Base-by-base conservation (phyloP, 2,329 filamentous ascomycete genomes). In the Onygenales sp. region DNA sequence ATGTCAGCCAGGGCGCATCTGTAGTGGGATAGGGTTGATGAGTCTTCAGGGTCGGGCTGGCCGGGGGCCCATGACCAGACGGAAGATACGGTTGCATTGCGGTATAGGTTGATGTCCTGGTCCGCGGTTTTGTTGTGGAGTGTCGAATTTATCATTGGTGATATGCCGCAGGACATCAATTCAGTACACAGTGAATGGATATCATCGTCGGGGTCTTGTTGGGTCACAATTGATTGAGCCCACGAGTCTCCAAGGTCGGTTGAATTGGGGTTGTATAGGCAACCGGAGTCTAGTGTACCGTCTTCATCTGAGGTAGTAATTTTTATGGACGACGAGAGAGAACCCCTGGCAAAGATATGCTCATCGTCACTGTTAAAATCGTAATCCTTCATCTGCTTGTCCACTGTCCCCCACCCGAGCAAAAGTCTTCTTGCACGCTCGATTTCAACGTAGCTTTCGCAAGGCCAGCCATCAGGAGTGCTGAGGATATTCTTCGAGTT, bases 401-500 rank as follows among this genome's bases (percentile, higher is more conserved):
- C 82, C 4, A 85, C 63, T 0, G 63, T 69, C 1, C 82, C 82
- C 62, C 79, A 82, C 39, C 75, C 74, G 7, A 79, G 63, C 2
- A 86, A 61, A 2, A 85, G 59, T 34, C 83, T 72, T 57, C 75
- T 75, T n/a, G 73, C 71, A 46, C 74, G 68, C 2, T 72, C 69
- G 44, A 84, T 73, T 58, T 82, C 79, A 36, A 84, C 65, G 58
- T 76, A 82, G 17, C 75, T 73, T 58, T 81, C 77, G n/a, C 76
- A 78, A 0, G 83, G 83, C 83, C 83, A 86, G 9, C 83, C 83
- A 65, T 83, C 74, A 0, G 71, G 62, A 0, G 82, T 84, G 17
- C 71, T 72, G 37, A 68, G 67, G 6, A 65, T 59, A 14, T 72
- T 69, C 2, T 66, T 59, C 9, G 59, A 47, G 42, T 69, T 59